These are phyloP conservation scores for Paramecium tetraurelia DNA, from an alignment of 73 alveolate species.

Conservation along the genomic window DNA sequence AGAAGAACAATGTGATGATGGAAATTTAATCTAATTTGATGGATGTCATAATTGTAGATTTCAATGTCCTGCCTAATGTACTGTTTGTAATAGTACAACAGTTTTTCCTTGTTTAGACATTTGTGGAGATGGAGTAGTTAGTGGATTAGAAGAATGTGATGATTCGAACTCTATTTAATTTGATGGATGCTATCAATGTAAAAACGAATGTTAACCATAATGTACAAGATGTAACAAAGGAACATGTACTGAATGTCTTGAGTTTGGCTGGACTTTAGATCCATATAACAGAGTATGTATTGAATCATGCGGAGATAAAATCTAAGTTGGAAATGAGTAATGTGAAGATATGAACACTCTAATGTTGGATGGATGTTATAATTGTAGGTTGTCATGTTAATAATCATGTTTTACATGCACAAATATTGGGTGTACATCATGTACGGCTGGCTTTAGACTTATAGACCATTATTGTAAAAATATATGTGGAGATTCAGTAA, in stretches of 20 bases:
- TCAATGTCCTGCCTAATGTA: background rate
- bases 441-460: background rate
- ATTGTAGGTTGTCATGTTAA: background rate
- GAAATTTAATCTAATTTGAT: background rate
- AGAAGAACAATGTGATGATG: background rate
- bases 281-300: background rate
- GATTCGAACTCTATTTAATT: background rate
- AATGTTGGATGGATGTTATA: background rate
- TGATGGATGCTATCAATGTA: background rate
- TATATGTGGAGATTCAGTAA: background rate
- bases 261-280: background rate
- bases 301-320: background rate
- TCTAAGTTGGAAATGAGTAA: background rate
- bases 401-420: background rate
- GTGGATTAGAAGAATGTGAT: conserved; percentile 10
- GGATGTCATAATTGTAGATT: conserved; percentile 1
- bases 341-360: background rate
- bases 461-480: background rate
- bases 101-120: background rate
- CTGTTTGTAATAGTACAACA: background rate
- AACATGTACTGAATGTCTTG: background rate
- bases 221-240: conserved; percentile 2
- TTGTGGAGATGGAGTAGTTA: background rate
- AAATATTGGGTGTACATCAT: background rate
- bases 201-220: background rate